Evolutionary conservation across 352 stramenopile species (phyloP).

Genomic region (Ophiocytium majus): DNA sequence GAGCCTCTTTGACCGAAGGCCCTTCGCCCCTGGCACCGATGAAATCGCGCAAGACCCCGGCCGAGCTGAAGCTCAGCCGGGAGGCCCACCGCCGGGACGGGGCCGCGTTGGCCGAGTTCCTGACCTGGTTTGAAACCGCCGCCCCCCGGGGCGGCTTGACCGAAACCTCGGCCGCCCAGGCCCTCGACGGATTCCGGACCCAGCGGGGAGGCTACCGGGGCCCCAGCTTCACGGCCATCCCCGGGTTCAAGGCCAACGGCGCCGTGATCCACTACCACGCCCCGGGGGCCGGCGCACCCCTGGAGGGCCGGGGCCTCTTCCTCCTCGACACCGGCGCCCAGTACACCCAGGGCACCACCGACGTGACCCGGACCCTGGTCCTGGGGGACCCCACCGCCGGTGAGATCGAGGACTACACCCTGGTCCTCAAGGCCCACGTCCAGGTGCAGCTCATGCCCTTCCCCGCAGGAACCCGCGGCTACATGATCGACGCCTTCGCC

Average conservation of each 20-base stretch:
- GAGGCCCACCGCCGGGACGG: too few relatives aligned
- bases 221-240: slow-evolving; percentile 92
- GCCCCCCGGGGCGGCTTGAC: too few relatives aligned
- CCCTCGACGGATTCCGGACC: not conserved
- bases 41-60: too few relatives aligned
- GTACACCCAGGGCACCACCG: slow-evolving; percentile 96
- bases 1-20: too few relatives aligned
- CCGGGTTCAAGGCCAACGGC: slow-evolving; percentile 90
- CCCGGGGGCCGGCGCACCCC: slow-evolving; percentile 71
- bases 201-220: slow-evolving; percentile 31
- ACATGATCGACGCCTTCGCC: too few relatives aligned
- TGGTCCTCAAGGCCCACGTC: slow-evolving; percentile 71
- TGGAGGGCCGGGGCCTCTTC: slow-evolving; percentile 88
- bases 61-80: too few relatives aligned
- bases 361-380: slow-evolving; percentile 98
- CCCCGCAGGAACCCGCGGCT: not conserved
- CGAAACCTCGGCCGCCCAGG: not conserved
- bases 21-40: too few relatives aligned
- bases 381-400: slow-evolving; percentile 85
- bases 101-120: too few relatives aligned
- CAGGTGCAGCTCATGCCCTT: not conserved
- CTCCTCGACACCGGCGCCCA: slow-evolving; percentile 98
- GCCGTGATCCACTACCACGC: slow-evolving; percentile 88
- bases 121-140: too few relatives aligned
- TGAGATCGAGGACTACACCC: slow-evolving; percentile 91